Conservation (phyloP, 768 basidiomycete genomes). For the Hypsizygus marmoreus region DNA sequence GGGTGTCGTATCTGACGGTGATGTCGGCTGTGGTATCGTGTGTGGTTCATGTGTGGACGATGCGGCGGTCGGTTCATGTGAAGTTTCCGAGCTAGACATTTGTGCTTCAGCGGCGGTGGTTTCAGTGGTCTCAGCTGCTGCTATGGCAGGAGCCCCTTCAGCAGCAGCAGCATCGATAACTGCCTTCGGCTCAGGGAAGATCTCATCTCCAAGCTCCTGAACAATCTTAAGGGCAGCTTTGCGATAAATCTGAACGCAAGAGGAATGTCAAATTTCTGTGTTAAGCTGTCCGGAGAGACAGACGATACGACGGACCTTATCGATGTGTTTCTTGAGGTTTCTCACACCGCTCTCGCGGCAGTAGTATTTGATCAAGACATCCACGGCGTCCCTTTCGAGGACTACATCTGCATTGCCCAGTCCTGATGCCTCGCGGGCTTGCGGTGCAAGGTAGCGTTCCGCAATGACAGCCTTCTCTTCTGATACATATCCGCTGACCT, state of each 20-base stretch:
- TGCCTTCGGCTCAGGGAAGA: slow-evolving; percentile 67
- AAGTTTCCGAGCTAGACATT: slow-evolving; percentile 9
- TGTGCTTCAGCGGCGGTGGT: slow-evolving; percentile 47
- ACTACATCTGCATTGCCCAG: slow-evolving; percentile 82
- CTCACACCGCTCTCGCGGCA: slow-evolving; percentile 97
- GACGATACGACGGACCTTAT: slow-evolving; percentile 81
- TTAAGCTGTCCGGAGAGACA: neutral
- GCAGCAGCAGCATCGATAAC: slow-evolving; percentile 17
- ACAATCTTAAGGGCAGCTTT: slow-evolving; percentile 94
- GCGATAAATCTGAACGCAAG: slow-evolving; percentile 76
- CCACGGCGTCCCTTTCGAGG: slow-evolving; percentile 76
- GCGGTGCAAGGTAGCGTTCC: slow-evolving; percentile 84
- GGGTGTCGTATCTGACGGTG: slow-evolving; percentile 22
- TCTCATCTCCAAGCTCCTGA: slow-evolving; percentile 84
- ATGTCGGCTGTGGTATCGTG: slow-evolving; percentile 10
- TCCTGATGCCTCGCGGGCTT: slow-evolving; percentile 90
- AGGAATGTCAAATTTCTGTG: neutral
- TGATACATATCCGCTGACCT: slow-evolving; percentile 92
- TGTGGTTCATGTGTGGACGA: slow-evolving; percentile 15
- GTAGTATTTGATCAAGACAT: slow-evolving; percentile 93
- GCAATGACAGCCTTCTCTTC: slow-evolving; percentile 93
- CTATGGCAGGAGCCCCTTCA: slow-evolving; percentile 16
- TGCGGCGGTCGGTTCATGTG: slow-evolving; percentile 7
- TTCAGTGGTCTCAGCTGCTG: slow-evolving; percentile 25
- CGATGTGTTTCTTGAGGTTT: slow-evolving; percentile 97